Conservation (phyloP, 148 eudicot species). For the Rhododendron griersonianum region DNA sequence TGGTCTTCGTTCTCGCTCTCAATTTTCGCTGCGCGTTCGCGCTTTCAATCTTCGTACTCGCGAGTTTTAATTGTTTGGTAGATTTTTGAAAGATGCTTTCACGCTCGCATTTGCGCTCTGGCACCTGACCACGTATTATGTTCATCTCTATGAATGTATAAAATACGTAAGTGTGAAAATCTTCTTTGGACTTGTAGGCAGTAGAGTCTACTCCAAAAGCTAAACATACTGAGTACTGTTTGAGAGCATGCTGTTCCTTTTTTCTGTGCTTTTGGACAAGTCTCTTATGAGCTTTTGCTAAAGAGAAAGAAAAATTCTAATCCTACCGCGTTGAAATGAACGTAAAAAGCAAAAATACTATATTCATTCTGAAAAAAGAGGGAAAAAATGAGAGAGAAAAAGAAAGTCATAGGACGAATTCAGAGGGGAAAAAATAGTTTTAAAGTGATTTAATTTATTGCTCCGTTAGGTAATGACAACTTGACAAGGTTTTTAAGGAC, state of each 20-base stretch:
- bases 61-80: too few relatives aligned
- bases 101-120: too few relatives aligned
- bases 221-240: not conserved
- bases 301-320: not conserved
- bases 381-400: not conserved
- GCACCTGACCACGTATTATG: not conserved
- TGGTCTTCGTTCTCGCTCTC: too few relatives aligned
- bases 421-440: not conserved
- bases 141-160: not conserved
- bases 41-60: too few relatives aligned
- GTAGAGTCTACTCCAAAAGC: slow-evolving; percentile 3
- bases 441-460: not conserved
- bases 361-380: not conserved
- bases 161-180: not conserved
- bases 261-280: not conserved
- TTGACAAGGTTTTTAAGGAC: not conserved
- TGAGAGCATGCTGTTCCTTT: not conserved
- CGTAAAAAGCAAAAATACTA: not conserved
- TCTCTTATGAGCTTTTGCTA: not conserved
- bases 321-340: slow-evolving; percentile 1
- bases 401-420: not conserved
- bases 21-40: too few relatives aligned
- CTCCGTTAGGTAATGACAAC: not conserved
- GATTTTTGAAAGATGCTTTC: too few relatives aligned
- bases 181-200: not conserved